Evolutionary conservation across 139 green algal species (phyloP).

Genomic region (Eudorina sp.): DNA sequence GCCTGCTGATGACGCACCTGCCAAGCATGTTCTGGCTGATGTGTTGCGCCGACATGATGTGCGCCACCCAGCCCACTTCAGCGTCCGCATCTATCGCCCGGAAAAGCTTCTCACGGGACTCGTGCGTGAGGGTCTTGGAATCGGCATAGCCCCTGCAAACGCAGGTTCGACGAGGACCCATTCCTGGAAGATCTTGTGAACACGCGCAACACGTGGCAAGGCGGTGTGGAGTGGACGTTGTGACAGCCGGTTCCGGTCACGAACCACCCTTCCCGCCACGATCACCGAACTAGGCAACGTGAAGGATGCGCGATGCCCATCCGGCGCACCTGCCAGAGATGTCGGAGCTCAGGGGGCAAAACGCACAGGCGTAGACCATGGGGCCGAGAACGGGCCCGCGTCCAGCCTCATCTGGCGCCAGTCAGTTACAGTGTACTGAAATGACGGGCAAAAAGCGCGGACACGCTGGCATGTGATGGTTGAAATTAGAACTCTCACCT

Average conservation of each 20-base stretch:
- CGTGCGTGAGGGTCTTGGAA: constrained; percentile 51
- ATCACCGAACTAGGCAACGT: too few species aligned
- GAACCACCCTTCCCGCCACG: too few species aligned
- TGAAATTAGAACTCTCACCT: constrained; percentile 11
- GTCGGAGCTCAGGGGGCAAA: constrained; percentile 10
- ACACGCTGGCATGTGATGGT: background rate
- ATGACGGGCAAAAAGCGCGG: background rate
- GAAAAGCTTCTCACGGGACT: constrained; percentile 43
- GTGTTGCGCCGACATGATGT: constrained; percentile 77
- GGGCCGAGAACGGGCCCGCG: constrained; percentile 74
- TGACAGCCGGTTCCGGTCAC: too few species aligned
- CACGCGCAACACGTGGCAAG: too few species aligned
- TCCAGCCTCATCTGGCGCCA: constrained; percentile 47
- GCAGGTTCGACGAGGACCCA: background rate
- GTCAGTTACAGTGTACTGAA: background rate
- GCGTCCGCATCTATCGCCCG: constrained; percentile 64
- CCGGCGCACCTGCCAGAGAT: constrained; percentile 21
- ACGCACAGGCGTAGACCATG: constrained; percentile 88
- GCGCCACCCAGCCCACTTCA: constrained; percentile 67
- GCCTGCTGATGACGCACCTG: constrained; percentile 51
- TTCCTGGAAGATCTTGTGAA: background rate
- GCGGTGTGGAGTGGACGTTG: too few species aligned
- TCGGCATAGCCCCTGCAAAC: constrained; percentile 39
- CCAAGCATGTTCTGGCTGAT: constrained; percentile 87
- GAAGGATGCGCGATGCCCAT: too few species aligned